A percentile compares a stretch with the other conserved stretches of the same genome.
These are phyloP conservation scores for Plenodomus tracheiphilus DNA, from an alignment of 2,329 filamentous ascomycete species.

Conservation along the genomic window DNA sequence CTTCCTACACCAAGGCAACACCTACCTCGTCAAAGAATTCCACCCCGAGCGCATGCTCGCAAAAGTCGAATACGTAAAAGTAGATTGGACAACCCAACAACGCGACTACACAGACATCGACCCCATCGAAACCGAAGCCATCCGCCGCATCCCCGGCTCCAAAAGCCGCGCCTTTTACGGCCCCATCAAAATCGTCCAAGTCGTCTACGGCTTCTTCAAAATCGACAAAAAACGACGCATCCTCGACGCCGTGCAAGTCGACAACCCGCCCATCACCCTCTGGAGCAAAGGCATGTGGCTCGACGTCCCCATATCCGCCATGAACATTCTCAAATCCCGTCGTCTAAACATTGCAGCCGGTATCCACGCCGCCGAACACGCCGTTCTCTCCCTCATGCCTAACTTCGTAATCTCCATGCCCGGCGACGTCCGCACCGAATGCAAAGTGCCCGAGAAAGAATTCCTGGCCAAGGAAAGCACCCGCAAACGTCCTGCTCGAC, in stretches of 20 bases:
- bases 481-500: constrained; percentile 80
- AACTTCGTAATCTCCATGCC: constrained; percentile 89
- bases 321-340: constrained; percentile 75
- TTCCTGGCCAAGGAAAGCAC: constrained; percentile 70
- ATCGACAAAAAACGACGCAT: constrained; percentile 84
- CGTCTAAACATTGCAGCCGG: constrained; percentile 81
- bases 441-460: constrained; percentile 87
- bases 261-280: constrained; percentile 87
- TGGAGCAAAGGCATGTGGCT: constrained; percentile 93
- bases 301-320: constrained; percentile 77
- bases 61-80: constrained; percentile 83
- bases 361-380: constrained; percentile 94
- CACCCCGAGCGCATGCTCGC: constrained; percentile 78
- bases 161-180: constrained; percentile 80
- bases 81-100: constrained; percentile 94
- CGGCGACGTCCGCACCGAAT: constrained; percentile 91
- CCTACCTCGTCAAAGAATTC: constrained; percentile 90
- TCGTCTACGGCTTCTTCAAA: constrained; percentile 97
- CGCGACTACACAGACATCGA: constrained; percentile 94
- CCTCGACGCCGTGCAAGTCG: constrained; percentile 87
- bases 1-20: constrained; percentile 93
- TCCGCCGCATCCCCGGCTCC: constrained; percentile 69
- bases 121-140: constrained; percentile 86
- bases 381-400: constrained; percentile 81
- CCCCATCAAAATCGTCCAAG: constrained; percentile 79